These are phyloP conservation scores for Yamadazyma siamensis DNA, from an alignment of 1,139 yeast species.

Conservation along the genomic window DNA sequence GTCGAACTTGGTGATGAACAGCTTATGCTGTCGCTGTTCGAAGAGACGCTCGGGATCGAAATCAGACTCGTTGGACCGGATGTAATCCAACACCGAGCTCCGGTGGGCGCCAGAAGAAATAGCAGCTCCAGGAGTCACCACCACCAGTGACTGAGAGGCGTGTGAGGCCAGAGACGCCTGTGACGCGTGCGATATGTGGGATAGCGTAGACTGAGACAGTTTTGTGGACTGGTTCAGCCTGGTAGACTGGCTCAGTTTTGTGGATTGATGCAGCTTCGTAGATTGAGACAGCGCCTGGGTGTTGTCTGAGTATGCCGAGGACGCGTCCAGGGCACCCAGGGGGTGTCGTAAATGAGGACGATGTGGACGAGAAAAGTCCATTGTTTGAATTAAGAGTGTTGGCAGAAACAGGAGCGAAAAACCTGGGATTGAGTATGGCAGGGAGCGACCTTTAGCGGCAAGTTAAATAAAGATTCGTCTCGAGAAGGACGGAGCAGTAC, in stretches of 20 bases:
- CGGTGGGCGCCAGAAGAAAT: slow-evolving; percentile 1
- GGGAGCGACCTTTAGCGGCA: no score
- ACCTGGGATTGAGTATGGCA: no score
- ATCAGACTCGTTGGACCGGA: slow-evolving; percentile 11
- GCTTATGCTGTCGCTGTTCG: slow-evolving; percentile 31
- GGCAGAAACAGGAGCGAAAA: no score
- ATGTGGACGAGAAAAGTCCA: slow-evolving; percentile 7
- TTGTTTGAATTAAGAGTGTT: no score
- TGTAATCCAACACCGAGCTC: slow-evolving; percentile 13
- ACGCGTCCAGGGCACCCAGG: no score
- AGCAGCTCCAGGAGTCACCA: slow-evolving; percentile 3
- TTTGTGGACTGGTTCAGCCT: no score
- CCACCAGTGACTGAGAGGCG: slow-evolving; percentile 9
- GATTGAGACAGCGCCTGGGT: slow-evolving; percentile 27
- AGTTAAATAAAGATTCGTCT: no score
- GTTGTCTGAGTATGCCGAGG: slow-evolving; percentile 23
- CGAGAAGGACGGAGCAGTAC: no score
- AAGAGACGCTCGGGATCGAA: slow-evolving; percentile 36
- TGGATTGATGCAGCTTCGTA: no score
- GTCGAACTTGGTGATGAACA: slow-evolving; percentile 30
- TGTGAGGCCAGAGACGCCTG: slow-evolving; percentile 6
- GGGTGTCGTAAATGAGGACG: no score
- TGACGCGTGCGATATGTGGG: slow-evolving; percentile 6
- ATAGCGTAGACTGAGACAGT: slow-evolving; percentile 4
- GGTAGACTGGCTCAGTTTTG: no score